Conservation (phyloP, 1,284 basidiomycete genomes). For the Cronartium ribicola region DNA sequence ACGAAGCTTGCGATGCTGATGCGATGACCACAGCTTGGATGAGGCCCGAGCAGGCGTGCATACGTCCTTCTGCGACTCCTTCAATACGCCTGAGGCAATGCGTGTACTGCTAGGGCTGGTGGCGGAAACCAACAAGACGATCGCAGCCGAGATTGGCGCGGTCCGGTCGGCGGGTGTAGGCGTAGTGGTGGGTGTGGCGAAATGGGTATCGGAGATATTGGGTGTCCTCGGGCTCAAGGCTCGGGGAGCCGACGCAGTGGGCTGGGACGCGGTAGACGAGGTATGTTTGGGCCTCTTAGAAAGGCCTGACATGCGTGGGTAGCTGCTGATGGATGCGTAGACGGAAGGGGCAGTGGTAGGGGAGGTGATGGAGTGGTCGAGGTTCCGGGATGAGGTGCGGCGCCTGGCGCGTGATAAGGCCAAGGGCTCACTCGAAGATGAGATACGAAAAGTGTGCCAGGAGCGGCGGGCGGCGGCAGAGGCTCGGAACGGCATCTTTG, state of each 20-base stretch:
- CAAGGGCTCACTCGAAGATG: too few species aligned
- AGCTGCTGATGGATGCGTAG: conserved; percentile 53
- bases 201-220: conserved; percentile 85
- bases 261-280: conserved; percentile 55
- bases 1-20: too few species aligned
- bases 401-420: conserved; percentile 63
- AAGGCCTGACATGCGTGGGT: background rate
- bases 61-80: conserved; percentile 89
- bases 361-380: conserved; percentile 76
- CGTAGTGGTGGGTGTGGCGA: conserved; percentile 66
- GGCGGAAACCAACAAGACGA: conserved; percentile 83
- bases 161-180: conserved; percentile 47
- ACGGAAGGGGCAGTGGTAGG: conserved; percentile 82
- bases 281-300: conserved; percentile 44
- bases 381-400: conserved; percentile 86
- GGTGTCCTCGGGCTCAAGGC: conserved; percentile 92
- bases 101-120: conserved; percentile 74
- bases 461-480: too few species aligned
- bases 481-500: too few species aligned
- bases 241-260: conserved; percentile 56
- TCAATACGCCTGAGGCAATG: conserved; percentile 87
- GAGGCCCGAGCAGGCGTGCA: conserved; percentile 75
- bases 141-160: conserved; percentile 53
- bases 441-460: too few species aligned
- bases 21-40: conserved; percentile 59